Evolutionary conservation across 192 early-diverging fungal genomes (phyloP).

Genomic region (Backusella luteola): DNA sequence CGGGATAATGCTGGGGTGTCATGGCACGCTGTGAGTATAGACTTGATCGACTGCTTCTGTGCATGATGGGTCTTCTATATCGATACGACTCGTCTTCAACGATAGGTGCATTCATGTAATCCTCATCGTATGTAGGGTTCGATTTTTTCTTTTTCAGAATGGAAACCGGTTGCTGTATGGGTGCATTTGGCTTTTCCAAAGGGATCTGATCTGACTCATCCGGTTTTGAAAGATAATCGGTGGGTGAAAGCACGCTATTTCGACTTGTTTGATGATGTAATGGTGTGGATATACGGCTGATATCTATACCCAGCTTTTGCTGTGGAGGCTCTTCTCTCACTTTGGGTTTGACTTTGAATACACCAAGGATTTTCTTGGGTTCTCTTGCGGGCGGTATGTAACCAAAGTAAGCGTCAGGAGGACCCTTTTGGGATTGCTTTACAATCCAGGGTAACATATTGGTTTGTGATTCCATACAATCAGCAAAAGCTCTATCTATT

Average conservation of each 20-base stretch:
- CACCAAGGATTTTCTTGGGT: conserved; percentile 9
- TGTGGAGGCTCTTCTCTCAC: neutral
- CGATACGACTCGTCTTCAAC: neutral
- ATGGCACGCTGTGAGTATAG: neutral
- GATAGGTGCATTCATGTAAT: neutral
- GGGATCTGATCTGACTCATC: neutral
- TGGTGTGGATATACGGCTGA: neutral
- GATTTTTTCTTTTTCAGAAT: conserved; percentile 9
- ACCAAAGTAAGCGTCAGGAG: conserved; percentile 21
- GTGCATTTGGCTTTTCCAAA: neutral
- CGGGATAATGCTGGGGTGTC: neutral
- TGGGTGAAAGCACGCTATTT: neutral
- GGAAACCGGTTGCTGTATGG: neutral
- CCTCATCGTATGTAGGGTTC: neutral
- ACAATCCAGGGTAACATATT: conserved; percentile 25
- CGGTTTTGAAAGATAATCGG: neutral
- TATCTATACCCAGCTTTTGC: neutral
- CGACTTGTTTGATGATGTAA: neutral
- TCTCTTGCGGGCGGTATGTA: conserved; percentile 11
- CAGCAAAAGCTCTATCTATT: conserved; percentile 22
- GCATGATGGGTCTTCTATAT: neutral
- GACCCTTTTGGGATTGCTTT: conserved; percentile 29
- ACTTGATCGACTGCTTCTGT: neutral
- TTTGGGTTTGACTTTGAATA: conserved; percentile 15
- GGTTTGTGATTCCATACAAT: conserved; percentile 23